Conservation (phyloP, 2,329 filamentous ascomycete genomes). For the Colletotrichum viniferum region DNA sequence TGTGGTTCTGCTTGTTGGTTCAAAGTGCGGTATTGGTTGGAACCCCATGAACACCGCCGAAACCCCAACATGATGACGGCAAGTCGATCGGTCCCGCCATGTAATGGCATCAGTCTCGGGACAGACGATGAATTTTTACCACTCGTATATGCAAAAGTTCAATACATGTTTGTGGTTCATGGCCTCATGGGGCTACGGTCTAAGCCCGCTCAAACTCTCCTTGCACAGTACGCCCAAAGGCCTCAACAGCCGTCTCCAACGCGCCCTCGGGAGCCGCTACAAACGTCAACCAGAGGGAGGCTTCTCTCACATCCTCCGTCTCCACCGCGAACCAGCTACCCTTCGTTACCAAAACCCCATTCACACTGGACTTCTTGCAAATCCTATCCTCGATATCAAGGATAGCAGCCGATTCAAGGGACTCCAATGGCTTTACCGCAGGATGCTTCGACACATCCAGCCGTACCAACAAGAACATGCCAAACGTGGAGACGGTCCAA, state of each 20-base stretch:
- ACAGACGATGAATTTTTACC: too few species aligned
- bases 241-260: neutral
- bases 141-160: neutral
- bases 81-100: neutral
- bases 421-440: rapidly evolving
- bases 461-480: neutral
- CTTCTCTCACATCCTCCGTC: neutral
- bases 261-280: neutral
- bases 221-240: neutral
- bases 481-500: neutral
- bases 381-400: neutral
- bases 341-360: neutral
- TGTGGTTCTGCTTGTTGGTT: neutral
- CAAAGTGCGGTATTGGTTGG: neutral
- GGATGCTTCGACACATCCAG: neutral
- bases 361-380: neutral
- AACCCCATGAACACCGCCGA: neutral
- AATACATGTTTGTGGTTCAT: neutral
- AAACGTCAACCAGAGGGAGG: neutral
- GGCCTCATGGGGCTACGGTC: neutral
- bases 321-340: neutral
- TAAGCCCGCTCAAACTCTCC: neutral
- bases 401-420: neutral
- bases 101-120: too few species aligned
- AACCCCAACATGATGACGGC: too few species aligned